Conservation (phyloP, 371 early-diverging fungal genomes). For the Mucor saturninus region DNA sequence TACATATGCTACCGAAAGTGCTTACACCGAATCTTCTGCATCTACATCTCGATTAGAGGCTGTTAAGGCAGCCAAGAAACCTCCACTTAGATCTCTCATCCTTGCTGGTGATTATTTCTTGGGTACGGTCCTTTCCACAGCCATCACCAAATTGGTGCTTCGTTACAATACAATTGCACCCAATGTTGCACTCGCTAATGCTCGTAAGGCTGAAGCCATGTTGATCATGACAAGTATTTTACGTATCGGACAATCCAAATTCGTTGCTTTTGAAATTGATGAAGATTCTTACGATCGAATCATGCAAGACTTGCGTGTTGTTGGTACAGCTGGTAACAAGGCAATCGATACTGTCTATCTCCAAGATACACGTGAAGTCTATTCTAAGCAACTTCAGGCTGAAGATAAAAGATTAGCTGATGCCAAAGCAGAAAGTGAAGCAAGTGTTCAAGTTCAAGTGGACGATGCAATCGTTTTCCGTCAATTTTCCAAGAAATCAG, state of each 20-base stretch:
- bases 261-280: conserved; percentile 86
- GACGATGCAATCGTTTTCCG: conserved; percentile 91
- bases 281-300: conserved; percentile 96
- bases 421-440: conserved; percentile 68
- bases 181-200: conserved; percentile 67
- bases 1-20: conserved; percentile 96
- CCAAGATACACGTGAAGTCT: conserved; percentile 80
- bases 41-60: conserved; percentile 61
- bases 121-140: conserved; percentile 85
- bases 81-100: conserved; percentile 81
- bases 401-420: conserved; percentile 66
- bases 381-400: conserved; percentile 76
- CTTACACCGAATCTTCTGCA: conserved; percentile 61
- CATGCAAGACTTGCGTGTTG: conserved; percentile 84
- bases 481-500: conserved; percentile 79
- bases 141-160: conserved; percentile 89
- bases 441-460: conserved; percentile 76
- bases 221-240: conserved; percentile 95
- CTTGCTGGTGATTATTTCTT: conserved; percentile 93
- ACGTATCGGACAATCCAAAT: conserved; percentile 89
- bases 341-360: conserved; percentile 75
- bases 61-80: conserved; percentile 72
- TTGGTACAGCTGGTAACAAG: conserved; percentile 63
- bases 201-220: conserved; percentile 91
- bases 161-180: conserved; percentile 61